A percentile compares a stretch with the other conserved stretches of the same genome.
Conservation (phyloP, 1,284 basidiomycete species). For the Cutaneotrichosporon spelunceum region DNA sequence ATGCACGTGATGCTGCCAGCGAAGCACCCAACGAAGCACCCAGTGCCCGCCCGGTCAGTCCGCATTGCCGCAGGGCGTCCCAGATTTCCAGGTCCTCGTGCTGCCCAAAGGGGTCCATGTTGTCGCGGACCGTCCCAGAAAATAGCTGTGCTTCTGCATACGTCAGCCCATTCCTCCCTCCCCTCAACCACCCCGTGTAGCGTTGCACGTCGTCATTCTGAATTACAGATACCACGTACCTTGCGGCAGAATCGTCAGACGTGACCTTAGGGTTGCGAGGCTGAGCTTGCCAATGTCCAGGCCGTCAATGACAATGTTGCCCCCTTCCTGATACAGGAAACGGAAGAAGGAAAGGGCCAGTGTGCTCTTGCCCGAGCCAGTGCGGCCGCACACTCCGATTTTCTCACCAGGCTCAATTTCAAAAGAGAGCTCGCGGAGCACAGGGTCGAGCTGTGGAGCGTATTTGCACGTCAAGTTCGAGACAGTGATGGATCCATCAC, state of each 20-base stretch:
- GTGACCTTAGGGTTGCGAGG: conserved; percentile 54
- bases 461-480: conserved; percentile 53
- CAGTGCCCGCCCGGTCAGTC: conserved; percentile 49
- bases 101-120: conserved; percentile 54
- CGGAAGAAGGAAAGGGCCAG: conserved; percentile 55
- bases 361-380: conserved; percentile 51
- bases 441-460: conserved; percentile 54
- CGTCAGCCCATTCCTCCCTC: neutral
- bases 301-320: conserved; percentile 53
- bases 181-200: too few relatives aligned
- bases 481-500: conserved; percentile 52
- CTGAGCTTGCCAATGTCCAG: conserved; percentile 54
- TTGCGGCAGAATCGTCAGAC: conserved; percentile 57
- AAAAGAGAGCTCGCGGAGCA: conserved; percentile 55
- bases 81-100: conserved; percentile 56
- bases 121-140: conserved; percentile 52
- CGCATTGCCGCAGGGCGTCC: conserved; percentile 55
- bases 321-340: conserved; percentile 52
- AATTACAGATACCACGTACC: conserved; percentile 21
- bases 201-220: neutral
- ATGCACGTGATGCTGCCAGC: conserved; percentile 31
- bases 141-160: conserved; percentile 52
- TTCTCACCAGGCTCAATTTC: conserved; percentile 54
- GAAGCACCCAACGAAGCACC: conserved; percentile 38
- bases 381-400: conserved; percentile 57